Percentiles rank a stretch among this genome's conserved stretches.
Conservation (phyloP, 495 filamentous ascomycete species). For the Sabuloglossum arenarium region DNA sequence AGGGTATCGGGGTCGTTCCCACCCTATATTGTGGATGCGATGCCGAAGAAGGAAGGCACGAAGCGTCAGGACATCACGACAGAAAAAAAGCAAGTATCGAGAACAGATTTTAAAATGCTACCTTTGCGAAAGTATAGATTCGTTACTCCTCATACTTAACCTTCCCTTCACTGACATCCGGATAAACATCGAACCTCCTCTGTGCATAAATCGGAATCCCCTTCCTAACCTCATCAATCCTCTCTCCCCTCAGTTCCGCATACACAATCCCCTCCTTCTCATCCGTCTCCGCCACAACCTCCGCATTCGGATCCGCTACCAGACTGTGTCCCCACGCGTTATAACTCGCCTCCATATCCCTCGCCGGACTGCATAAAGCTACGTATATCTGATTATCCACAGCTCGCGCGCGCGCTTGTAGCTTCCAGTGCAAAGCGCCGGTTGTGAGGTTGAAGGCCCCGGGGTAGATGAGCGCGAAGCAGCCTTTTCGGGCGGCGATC, state of each 20-base stretch:
- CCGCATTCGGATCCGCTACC: slow-evolving; percentile 75
- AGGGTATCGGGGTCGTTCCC: neutral
- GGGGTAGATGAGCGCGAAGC: slow-evolving; percentile 75
- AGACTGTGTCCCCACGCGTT: slow-evolving; percentile 84
- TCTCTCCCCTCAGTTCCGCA: slow-evolving; percentile 47
- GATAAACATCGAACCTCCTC: slow-evolving; percentile 88
- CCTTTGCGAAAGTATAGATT: neutral
- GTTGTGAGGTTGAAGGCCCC: slow-evolving; percentile 93
- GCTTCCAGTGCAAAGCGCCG: slow-evolving; percentile 74
- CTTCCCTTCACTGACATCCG: slow-evolving; percentile 45
- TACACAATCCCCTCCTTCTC: slow-evolving; percentile 58
- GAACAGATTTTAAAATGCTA: neutral
- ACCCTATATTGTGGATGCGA: neutral
- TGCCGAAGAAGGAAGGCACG: neutral
- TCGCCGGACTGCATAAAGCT: slow-evolving; percentile 73
- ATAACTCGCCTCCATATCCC: slow-evolving; percentile 59
- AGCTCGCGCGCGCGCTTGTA: slow-evolving; percentile 65
- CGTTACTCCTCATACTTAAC: neutral
- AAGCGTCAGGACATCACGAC: neutral
- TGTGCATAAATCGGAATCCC: slow-evolving; percentile 72
- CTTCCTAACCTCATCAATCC: slow-evolving; percentile 57
- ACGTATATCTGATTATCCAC: slow-evolving; percentile 94
- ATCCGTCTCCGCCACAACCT: slow-evolving; percentile 50
- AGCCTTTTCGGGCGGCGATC: slow-evolving; percentile 65
- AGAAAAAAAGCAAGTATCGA: neutral